Evolutionary conservation across 805 yeast species (phyloP), one percentile per base, ranked within the genome.

Genomic region (Starmerella bombicola): DNA sequence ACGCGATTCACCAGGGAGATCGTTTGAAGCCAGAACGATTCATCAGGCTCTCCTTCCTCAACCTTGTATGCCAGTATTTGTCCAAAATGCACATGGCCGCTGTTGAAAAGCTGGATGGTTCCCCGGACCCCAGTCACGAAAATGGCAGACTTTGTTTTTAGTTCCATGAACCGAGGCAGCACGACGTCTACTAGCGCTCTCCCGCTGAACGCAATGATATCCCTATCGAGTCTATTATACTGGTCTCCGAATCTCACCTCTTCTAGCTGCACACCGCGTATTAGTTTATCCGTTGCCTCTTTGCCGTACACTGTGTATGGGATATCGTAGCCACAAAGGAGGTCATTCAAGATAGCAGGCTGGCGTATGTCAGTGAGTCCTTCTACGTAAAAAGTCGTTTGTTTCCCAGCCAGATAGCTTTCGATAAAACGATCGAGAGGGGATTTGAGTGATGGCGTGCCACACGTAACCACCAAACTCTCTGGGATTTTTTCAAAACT

Each of bases 81-180:
- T 5, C 70, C 68, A 53, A 74, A 73, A 40, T 60, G 61, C 13
- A 42, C 46, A 3, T 54, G 25, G 22, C 13, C 64, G 5, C 63
- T 49, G 45, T 68, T 68, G 37, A 51, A 61, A 28, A 74, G 52
- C 30, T 58, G 57, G 10, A 70, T 62, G 4, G 51, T 38, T 5
- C 77, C 77, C 41, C 63, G 62, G 1, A 71, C 57, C 13, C 58
- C 53, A 3, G 56, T 48, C 1, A 70, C 67, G 2, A 51, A 42
- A 1, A 69, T 31, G 4, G 42, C 45, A n/a, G 56, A 43, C 13
- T 41, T 38, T 13, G 42, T 24, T 24, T 52, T 49, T 22, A 59
- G 44, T 15, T 39, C 40, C 6, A 59, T 18, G 8, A 46, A 19
- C 4, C 19, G 22, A 16, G 64, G 64, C 7, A 56, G 43, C 22